Evolutionary conservation across 2,329 filamentous ascomycete genomes (phyloP).

Genomic region (Coniochaeta sp.): DNA sequence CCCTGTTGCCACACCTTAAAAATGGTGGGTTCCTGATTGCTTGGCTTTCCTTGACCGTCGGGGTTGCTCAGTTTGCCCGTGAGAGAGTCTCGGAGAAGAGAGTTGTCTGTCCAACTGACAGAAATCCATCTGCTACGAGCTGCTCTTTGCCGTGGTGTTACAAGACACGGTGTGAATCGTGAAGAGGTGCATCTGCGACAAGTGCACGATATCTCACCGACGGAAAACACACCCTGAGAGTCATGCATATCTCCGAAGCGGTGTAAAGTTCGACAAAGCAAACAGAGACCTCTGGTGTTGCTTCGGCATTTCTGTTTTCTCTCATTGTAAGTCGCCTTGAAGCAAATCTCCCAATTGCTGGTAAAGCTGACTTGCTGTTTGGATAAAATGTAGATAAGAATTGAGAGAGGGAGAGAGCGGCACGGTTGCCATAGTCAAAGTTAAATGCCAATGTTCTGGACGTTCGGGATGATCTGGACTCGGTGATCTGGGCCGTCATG

Average conservation of each 20-base stretch:
- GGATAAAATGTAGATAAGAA: not conserved
- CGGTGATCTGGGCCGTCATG: conserved; percentile 1
- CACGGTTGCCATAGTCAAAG: not conserved
- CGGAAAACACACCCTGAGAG: not conserved
- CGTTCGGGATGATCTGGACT: no score
- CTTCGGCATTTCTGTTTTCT: not conserved
- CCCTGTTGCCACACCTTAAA: conserved; percentile 4
- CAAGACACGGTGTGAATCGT: not conserved
- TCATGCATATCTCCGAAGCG: not conserved
- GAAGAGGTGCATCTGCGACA: no score
- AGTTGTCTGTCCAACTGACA: not conserved
- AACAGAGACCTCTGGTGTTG: not conserved
- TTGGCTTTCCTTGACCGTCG: not conserved
- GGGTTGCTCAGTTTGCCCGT: no score
- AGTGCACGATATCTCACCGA: not conserved
- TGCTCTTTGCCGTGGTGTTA: not conserved
- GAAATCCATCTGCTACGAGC: not conserved
- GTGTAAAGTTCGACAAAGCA: not conserved
- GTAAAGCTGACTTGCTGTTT: no score
- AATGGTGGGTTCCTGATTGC: not conserved
- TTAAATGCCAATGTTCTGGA: not conserved
- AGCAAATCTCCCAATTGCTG: not conserved
- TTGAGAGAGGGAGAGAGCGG: not conserved
- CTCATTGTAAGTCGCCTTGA: not conserved
- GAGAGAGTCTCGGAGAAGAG: no score